Conservation (phyloP, 176 grass and related monocot species). For the Zizania latifolia region DNA sequence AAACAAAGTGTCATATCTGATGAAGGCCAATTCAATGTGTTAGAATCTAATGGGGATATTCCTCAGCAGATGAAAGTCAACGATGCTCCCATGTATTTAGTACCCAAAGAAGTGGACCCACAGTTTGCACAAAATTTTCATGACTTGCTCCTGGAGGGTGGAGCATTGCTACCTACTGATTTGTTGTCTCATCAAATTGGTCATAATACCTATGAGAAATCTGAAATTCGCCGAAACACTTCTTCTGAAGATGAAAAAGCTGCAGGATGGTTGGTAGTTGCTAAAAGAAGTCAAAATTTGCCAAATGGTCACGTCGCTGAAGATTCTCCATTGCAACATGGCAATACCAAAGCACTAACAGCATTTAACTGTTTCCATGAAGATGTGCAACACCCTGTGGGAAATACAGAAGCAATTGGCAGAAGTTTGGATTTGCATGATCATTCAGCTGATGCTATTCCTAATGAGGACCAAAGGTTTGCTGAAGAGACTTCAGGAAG, state of each 20-base stretch:
- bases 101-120: constrained; percentile 45
- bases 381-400: constrained; percentile 6
- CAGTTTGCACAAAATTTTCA: constrained; percentile 70
- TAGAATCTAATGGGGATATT: not conserved
- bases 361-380: constrained; percentile 23
- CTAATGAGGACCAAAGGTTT: constrained; percentile 32
- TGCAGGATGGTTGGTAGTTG: constrained; percentile 19
- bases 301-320: not conserved
- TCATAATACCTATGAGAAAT: constrained; percentile 16
- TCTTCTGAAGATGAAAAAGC: constrained; percentile 21
- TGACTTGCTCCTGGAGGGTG: constrained; percentile 59
- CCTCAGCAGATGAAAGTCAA: constrained; percentile 48
- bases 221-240: constrained; percentile 12
- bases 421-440: constrained; percentile 28
- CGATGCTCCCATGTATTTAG: constrained; percentile 59
- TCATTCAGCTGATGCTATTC: constrained; percentile 14
- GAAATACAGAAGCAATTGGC: constrained; percentile 33
- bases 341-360: not conserved
- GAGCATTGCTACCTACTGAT: constrained; percentile 43
- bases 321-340: constrained; percentile 27
- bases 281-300: constrained; percentile 29
- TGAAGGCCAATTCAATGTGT: not conserved
- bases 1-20: constrained; percentile 17
- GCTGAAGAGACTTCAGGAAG: constrained; percentile 31
- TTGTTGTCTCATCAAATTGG: constrained; percentile 49